Percentiles rank a stretch among this genome's conserved stretches.
These are phyloP conservation scores for Heterobasidion parviporum DNA, from an alignment of 1,284 basidiomycete genomes.

Conservation along the genomic window DNA sequence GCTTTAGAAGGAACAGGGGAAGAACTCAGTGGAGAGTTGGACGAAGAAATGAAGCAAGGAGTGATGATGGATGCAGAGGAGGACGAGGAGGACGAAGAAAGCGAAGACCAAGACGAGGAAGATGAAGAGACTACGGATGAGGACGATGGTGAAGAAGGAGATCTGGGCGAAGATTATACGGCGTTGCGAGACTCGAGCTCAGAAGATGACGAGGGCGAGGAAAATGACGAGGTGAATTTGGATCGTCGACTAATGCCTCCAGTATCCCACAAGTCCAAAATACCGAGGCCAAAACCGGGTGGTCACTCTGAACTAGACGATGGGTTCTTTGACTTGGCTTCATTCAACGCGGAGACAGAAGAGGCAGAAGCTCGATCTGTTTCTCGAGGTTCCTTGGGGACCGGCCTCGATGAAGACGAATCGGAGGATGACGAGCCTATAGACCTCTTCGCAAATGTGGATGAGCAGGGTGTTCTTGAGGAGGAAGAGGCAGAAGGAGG, in stretches of 20 bases:
- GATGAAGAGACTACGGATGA: constrained; percentile 26
- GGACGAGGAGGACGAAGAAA: constrained; percentile 26
- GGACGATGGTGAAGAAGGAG: constrained; percentile 23
- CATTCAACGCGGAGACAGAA: constrained; percentile 86
- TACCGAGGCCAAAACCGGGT: neutral
- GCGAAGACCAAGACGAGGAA: constrained; percentile 25
- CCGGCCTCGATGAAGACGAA: constrained; percentile 44
- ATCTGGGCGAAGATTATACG: constrained; percentile 24
- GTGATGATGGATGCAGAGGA: constrained; percentile 8
- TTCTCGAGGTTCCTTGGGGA: constrained; percentile 54
- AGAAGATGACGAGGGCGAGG: constrained; percentile 13
- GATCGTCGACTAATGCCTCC: neutral
- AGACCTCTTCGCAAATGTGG: constrained; percentile 66
- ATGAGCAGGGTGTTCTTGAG: constrained; percentile 29
- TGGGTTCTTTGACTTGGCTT: constrained; percentile 84
- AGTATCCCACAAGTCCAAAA: neutral
- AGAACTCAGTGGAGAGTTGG: constrained; percentile 15
- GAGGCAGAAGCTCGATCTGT: constrained; percentile 64
- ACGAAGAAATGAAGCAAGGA: constrained; percentile 9
- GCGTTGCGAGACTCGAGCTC: neutral
- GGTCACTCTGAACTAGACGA: constrained; percentile 76
- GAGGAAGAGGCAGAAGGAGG: constrained; percentile 29
- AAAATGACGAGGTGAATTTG: neutral
- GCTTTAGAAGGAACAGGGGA: constrained; percentile 42
- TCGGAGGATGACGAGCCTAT: constrained; percentile 47